phyloP scores from a whole-genome alignment of 768 basidiomycete genomes.

The Phallus indusiatus region DNA sequence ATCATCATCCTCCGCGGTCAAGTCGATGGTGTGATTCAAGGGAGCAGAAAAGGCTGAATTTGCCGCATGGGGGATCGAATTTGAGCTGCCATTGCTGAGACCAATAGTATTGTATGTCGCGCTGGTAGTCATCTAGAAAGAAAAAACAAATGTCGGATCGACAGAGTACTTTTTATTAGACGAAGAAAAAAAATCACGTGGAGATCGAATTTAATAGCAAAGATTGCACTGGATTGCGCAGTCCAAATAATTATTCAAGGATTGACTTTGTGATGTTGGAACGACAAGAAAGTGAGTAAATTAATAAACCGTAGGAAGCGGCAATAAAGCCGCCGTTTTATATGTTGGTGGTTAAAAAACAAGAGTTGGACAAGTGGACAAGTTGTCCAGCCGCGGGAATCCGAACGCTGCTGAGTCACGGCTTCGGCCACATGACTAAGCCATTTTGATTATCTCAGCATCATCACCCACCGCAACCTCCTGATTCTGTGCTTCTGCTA shows the following conservation, averaged over 20 bases:
- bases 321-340: background rate
- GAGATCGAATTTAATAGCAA: background rate
- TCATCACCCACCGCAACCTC: background rate
- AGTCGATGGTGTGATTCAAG: slow-evolving; percentile 53
- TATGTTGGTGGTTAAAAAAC: background rate
- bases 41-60: slow-evolving; percentile 21
- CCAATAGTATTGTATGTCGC: slow-evolving; percentile 1
- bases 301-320: background rate
- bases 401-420: background rate
- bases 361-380: background rate
- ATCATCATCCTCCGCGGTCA: slow-evolving; percentile 54
- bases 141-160: background rate
- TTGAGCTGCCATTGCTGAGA: background rate
- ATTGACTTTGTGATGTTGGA: background rate
- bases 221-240: background rate
- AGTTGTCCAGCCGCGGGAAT: background rate
- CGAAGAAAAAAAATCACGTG: background rate
- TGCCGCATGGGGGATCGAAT: slow-evolving; percentile 9
- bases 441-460: background rate
- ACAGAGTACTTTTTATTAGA: background rate
- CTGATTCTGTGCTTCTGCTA: background rate
- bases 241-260: background rate
- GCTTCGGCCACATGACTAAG: background rate
- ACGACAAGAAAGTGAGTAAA: background rate
- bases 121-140: slow-evolving; percentile 4